A percentile compares a stretch with the other conserved stretches of the same genome.
These are phyloP conservation scores for Globisporangium emineosum DNA, from an alignment of 352 stramenopile species.

Conservation along the genomic window DNA sequence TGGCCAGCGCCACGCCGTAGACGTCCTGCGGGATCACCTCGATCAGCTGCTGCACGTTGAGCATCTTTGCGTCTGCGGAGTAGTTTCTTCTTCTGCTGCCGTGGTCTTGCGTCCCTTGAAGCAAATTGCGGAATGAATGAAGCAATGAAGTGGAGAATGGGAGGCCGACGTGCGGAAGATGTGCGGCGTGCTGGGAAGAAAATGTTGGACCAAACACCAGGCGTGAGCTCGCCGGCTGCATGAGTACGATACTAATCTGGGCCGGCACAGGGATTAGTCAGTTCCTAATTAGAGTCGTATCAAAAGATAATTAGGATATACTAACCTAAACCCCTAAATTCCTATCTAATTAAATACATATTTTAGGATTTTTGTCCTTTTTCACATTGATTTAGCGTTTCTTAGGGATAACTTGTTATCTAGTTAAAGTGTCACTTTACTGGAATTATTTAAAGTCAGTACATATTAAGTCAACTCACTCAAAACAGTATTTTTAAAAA, in stretches of 20 bases:
- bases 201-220: conserved; percentile 1
- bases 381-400: too few species aligned
- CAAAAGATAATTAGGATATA: too few species aligned
- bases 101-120: conserved; percentile 6
- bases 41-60: conserved; percentile 26
- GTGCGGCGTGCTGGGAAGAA: neutral
- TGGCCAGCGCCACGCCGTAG: conserved; percentile 30
- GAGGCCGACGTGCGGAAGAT: neutral
- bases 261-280: conserved; percentile 3
- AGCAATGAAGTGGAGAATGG: neutral
- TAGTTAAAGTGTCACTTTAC: too few species aligned
- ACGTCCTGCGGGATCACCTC: conserved; percentile 30
- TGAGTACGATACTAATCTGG: conserved; percentile 12
- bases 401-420: too few species aligned
- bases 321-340: too few species aligned
- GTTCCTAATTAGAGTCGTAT: too few species aligned
- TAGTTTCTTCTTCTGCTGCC: neutral
- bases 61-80: conserved; percentile 12
- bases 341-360: too few species aligned
- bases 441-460: too few species aligned
- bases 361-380: too few species aligned
- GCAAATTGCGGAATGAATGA: conserved; percentile 15
- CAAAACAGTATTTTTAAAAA: too few species aligned
- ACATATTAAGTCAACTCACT: too few species aligned
- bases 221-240: neutral